These are phyloP conservation scores for Podaxis rugospora DNA, from an alignment of 768 basidiomycete genomes.

Conservation along the genomic window DNA sequence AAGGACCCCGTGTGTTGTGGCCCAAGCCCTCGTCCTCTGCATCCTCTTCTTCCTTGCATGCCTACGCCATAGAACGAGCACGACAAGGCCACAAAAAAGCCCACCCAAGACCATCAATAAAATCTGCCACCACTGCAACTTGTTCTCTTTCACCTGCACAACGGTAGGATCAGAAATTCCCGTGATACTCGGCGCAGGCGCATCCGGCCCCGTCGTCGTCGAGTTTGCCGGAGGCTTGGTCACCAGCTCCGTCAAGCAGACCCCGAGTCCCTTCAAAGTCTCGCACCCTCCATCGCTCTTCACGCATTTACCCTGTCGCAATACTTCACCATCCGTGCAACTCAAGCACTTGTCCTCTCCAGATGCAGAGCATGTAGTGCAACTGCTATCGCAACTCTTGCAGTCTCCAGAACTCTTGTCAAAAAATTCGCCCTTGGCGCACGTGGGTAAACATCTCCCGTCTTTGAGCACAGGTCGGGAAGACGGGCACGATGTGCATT, in stretches of 20 bases:
- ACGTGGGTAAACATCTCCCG: conserved; percentile 77
- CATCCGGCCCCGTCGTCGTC: conserved; percentile 34
- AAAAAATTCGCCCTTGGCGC: conserved; percentile 68
- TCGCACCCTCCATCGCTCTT: conserved; percentile 46
- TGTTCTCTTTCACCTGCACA: conserved; percentile 22
- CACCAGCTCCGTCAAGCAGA: conserved; percentile 78
- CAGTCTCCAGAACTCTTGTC: conserved; percentile 62
- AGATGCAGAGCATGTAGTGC: conserved; percentile 72
- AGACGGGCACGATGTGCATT: conserved; percentile 70
- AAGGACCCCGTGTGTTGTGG: conserved; percentile 52
- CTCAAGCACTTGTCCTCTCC: conserved; percentile 69
- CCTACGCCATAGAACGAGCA: conserved; percentile 67
- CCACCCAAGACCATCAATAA: conserved; percentile 79
- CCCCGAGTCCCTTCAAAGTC: conserved; percentile 67
- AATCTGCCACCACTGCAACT: conserved; percentile 80
- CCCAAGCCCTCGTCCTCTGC: conserved; percentile 62
- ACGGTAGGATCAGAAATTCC: conserved; percentile 52
- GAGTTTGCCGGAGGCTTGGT: conserved; percentile 42
- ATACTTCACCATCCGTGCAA: conserved; percentile 63
- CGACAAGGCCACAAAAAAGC: conserved; percentile 58
- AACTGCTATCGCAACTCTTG: conserved; percentile 68
- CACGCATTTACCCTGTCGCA: conserved; percentile 63
- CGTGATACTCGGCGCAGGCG: conserved; percentile 50
- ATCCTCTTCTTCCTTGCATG: conserved; percentile 65
- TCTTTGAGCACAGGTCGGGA: conserved; percentile 67